These are phyloP conservation scores for Aureobasidium vineae DNA, from an alignment of 2,329 filamentous ascomycete genomes.

Conservation along the genomic window DNA sequence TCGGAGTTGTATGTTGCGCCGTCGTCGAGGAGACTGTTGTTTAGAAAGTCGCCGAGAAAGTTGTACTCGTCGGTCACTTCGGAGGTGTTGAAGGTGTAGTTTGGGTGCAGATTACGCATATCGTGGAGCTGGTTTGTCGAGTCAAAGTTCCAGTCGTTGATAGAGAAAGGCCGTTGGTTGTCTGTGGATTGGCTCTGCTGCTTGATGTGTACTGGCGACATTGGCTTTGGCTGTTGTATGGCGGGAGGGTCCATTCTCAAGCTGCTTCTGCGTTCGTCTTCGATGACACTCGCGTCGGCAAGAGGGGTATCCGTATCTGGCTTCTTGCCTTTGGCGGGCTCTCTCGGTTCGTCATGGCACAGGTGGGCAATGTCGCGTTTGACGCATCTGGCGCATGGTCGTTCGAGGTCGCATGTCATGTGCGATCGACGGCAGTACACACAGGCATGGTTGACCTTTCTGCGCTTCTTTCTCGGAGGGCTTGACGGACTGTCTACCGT, in stretches of 20 bases:
- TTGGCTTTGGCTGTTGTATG: constrained; percentile 68
- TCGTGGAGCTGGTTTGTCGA: constrained; percentile 81
- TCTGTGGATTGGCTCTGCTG: constrained; percentile 55
- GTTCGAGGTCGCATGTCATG: constrained; percentile 64
- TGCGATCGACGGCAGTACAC: constrained; percentile 56
- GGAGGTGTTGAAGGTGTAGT: constrained; percentile 91
- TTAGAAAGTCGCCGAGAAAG: constrained; percentile 92
- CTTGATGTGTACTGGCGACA: constrained; percentile 65
- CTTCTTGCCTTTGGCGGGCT: constrained; percentile 62
- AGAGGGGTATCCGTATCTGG: constrained; percentile 8
- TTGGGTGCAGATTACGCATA: constrained; percentile 90
- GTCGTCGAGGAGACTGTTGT: constrained; percentile 82
- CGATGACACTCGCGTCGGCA: not conserved
- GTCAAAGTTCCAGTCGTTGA: constrained; percentile 71
- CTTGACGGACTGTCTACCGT: constrained; percentile 15
- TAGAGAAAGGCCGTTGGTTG: constrained; percentile 52
- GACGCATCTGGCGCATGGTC: constrained; percentile 95
- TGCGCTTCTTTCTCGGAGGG: constrained; percentile 47
- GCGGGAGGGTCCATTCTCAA: constrained; percentile 46
- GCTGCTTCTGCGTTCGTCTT: constrained; percentile 16
- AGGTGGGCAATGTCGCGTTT: constrained; percentile 98
- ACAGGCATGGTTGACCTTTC: constrained; percentile 57
- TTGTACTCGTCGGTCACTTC: constrained; percentile 98
- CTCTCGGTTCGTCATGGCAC: constrained; percentile 95
- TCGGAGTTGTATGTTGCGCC: constrained; percentile 44